These are phyloP conservation scores for Pestalotiopsis sp. DNA, from an alignment of 2,329 filamentous ascomycete species.

Conservation along the genomic window DNA sequence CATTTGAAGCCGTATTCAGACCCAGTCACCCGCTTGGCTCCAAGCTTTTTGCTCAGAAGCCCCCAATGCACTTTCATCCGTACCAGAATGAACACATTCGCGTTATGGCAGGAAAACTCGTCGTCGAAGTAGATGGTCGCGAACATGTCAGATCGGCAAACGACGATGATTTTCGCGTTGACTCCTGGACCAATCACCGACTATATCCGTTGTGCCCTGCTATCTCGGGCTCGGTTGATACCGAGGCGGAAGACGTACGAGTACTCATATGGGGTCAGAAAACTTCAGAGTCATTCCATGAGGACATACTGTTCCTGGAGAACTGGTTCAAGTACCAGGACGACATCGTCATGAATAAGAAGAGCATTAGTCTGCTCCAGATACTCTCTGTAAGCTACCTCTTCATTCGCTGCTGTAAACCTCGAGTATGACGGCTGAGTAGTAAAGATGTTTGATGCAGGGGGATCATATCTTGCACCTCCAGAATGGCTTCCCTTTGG, in stretches of 20 bases:
- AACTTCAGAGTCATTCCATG: background rate
- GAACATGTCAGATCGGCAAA: constrained; percentile 8
- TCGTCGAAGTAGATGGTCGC: constrained; percentile 16
- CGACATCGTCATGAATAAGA: constrained; percentile 4
- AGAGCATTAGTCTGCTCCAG: constrained; percentile 14
- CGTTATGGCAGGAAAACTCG: constrained; percentile 3
- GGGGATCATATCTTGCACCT: constrained; percentile 14
- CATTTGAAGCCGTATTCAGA: constrained; percentile 15
- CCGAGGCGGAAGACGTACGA: background rate
- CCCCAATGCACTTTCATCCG: constrained; percentile 20
- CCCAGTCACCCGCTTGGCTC: background rate
- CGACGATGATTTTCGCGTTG: constrained; percentile 10
- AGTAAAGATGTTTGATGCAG: constrained; percentile 18
- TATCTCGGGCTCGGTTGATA: background rate
- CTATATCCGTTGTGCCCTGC: constrained; percentile 6
- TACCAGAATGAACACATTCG: constrained; percentile 21
- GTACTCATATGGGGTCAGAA: constrained; percentile 16
- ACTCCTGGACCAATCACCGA: constrained; percentile 9
- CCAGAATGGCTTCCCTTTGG: constrained; percentile 19
- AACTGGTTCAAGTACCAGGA: constrained; percentile 26
- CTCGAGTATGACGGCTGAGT: no score
- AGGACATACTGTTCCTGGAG: constrained; percentile 18
- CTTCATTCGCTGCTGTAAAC: no score
- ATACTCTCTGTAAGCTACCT: constrained; percentile 19
- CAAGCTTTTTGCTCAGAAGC: constrained; percentile 11